Conservation (phyloP, 164 flowering plant species). For the Berberis vulgaris region DNA sequence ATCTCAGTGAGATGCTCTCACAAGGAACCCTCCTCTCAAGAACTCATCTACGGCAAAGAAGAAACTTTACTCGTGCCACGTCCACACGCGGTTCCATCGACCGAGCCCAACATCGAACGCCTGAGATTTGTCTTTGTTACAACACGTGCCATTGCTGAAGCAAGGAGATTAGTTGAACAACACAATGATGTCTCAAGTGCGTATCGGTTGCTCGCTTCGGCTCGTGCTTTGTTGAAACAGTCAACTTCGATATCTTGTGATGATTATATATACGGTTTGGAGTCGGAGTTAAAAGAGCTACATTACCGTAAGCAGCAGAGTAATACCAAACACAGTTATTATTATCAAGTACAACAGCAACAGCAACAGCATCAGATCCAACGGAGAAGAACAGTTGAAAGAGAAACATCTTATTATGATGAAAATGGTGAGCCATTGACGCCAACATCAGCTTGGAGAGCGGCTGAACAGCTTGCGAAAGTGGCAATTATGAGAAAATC, state of each 20-base stretch:
- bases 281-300: slow-evolving; percentile 62
- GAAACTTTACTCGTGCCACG: slow-evolving; percentile 41
- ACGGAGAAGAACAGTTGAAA: slow-evolving; percentile 19
- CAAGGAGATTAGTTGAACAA: slow-evolving; percentile 45
- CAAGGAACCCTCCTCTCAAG: slow-evolving; percentile 61
- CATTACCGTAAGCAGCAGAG: slow-evolving; percentile 37
- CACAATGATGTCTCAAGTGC: slow-evolving; percentile 45
- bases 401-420: slow-evolving; percentile 21
- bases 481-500: slow-evolving; percentile 77
- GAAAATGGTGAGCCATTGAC: slow-evolving; percentile 83
- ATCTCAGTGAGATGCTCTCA: slow-evolving; percentile 48
- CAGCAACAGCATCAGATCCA: slow-evolving; percentile 20
- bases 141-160: slow-evolving; percentile 72
- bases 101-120: slow-evolving; percentile 48
- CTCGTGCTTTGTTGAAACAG: slow-evolving; percentile 58
- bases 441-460: slow-evolving; percentile 94
- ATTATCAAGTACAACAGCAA: slow-evolving; percentile 5
- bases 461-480: slow-evolving; percentile 86
- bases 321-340: no score
- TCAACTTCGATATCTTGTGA: slow-evolving; percentile 31
- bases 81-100: slow-evolving; percentile 40
- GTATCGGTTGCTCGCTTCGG: slow-evolving; percentile 51
- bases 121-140: slow-evolving; percentile 48
- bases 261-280: slow-evolving; percentile 43
- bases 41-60: slow-evolving; percentile 39